phyloP scores from a whole-genome alignment of 2,329 filamentous ascomycete genomes.

The Cadophora sp. region DNA sequence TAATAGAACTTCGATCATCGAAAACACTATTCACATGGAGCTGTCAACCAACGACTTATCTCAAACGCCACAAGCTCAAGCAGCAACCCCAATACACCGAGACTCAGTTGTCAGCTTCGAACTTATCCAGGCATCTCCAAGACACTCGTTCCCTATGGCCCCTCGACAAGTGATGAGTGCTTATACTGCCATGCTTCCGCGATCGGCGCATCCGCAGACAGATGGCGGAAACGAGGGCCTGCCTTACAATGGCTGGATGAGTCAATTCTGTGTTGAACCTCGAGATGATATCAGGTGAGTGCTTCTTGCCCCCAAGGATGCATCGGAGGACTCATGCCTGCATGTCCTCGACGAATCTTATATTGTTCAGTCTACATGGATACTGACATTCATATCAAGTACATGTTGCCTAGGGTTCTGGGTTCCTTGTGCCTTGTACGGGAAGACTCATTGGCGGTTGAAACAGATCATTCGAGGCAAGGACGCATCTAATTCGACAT shows the following conservation, averaged over 20 bases:
- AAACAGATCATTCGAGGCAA: slow-evolving; percentile 46
- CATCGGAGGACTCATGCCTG: neutral
- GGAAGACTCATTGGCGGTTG: slow-evolving; percentile 51
- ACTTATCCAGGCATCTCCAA: slow-evolving; percentile 2
- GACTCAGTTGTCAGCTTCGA: slow-evolving; percentile 18
- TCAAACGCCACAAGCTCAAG: neutral
- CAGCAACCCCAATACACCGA: slow-evolving; percentile 23
- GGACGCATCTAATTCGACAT: slow-evolving; percentile 48
- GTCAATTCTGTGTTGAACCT: slow-evolving; percentile 47
- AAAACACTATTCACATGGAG: neutral
- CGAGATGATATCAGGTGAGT: slow-evolving; percentile 35
- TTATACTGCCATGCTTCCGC: slow-evolving; percentile 6
- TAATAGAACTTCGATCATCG: neutral
- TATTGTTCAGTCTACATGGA: too few species aligned
- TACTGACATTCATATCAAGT: slow-evolving; percentile 1
- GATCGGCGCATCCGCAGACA: neutral
- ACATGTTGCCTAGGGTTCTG: slow-evolving; percentile 49
- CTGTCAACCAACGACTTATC: neutral
- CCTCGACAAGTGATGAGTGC: slow-evolving; percentile 10
- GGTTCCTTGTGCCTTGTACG: slow-evolving; percentile 52
- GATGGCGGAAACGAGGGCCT: slow-evolving; percentile 7
- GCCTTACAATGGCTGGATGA: slow-evolving; percentile 44
- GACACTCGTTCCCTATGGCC: neutral
- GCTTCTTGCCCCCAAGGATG: neutral
- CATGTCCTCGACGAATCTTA: neutral